Evolutionary conservation across 2,329 filamentous ascomycete species (phyloP).

Genomic region (Sarocladium kiliense): DNA sequence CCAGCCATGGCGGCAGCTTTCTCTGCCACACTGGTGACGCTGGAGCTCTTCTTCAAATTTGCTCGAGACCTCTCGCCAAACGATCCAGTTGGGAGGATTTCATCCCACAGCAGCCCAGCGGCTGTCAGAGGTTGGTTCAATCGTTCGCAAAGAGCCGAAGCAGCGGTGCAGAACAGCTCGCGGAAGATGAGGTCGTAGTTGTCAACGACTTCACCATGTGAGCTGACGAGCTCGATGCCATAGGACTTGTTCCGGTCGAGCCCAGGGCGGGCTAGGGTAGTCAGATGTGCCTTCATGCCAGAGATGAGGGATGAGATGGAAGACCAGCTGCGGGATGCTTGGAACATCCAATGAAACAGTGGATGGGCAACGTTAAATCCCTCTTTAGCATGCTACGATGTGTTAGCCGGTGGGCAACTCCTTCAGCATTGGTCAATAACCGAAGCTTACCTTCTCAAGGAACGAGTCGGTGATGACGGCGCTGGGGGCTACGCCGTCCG

Average conservation of each 20-base stretch:
- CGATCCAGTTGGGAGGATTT: conserved; percentile 63
- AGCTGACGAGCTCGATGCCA: conserved; percentile 42
- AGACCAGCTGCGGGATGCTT: conserved; percentile 73
- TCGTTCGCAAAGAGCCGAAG: conserved; percentile 64
- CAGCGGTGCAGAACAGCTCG: conserved; percentile 78
- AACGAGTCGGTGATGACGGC: conserved; percentile 77
- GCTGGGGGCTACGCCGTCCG: conserved; percentile 63
- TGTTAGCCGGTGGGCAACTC: conserved; percentile 13
- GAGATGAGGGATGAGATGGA: conserved; percentile 63
- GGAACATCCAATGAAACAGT: conserved; percentile 83
- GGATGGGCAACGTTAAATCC: conserved; percentile 72
- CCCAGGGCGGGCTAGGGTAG: conserved; percentile 39
- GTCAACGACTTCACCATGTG: conserved; percentile 52
- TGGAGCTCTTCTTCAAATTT: conserved; percentile 16
- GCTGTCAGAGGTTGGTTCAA: conserved; percentile 58
- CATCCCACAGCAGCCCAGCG: conserved; percentile 68
- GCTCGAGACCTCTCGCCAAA: conserved; percentile 16
- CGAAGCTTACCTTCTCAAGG: conserved; percentile 51
- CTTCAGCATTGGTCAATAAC: not conserved
- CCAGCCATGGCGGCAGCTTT: conserved; percentile 25
- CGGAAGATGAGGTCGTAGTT: conserved; percentile 75
- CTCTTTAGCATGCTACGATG: conserved; percentile 49
- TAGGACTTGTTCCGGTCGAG: conserved; percentile 22
- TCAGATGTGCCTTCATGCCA: conserved; percentile 68
- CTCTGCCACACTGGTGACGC: conserved; percentile 32